Base-by-base conservation (phyloP, 148 eudicot species). In the Amaranthus cruentus region DNA sequence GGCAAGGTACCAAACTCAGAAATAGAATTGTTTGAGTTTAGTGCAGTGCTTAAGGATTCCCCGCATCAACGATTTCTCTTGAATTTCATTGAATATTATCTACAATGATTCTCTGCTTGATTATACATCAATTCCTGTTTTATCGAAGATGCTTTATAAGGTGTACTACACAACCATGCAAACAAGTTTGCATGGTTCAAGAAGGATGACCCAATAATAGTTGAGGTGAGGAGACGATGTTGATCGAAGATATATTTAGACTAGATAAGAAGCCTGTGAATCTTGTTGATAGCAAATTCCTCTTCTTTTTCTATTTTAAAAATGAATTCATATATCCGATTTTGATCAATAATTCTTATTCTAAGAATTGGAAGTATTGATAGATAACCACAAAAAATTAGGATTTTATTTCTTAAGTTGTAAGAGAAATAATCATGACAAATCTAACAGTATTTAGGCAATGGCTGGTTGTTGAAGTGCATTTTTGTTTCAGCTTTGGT, bases 1-100 rank as follows among this genome's bases (percentile, higher is more conserved):
- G 99, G 99, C 63, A 95, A 95, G 97, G 99, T 95, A 82, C 67
- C 52, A 75, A 50, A 77, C 57, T 65, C 68, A 44, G 46, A 50
- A 51, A 53, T 7, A 6, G 13, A 13, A 63, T 12, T 50, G 60
- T 28, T 63, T 9, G 56, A 18, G 44, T 28, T 18, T 44, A 15
- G 7, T 12, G 7, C 2, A 43, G n/a, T n/a, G n/a, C n/a, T n/a
- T n/a, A n/a, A n/a, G 68, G 51, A 4, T 14, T 65, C 47, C 7
- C 68, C 47, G 15, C 13, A 6, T 28, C 59, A 55, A 0, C 65
- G 46, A 10, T 9, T 7, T 11, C 66, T 49, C 48, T 46, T 12
- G 28, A 65, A 65, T 9, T 47, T 6, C n/a, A 38, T 65, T 47
- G 6, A 46, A 47, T 10, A 14, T 65, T 1, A 2, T 6, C 67